phyloP scores from a whole-genome alignment of 805 yeast genomes.

The Spathaspora girioi region DNA sequence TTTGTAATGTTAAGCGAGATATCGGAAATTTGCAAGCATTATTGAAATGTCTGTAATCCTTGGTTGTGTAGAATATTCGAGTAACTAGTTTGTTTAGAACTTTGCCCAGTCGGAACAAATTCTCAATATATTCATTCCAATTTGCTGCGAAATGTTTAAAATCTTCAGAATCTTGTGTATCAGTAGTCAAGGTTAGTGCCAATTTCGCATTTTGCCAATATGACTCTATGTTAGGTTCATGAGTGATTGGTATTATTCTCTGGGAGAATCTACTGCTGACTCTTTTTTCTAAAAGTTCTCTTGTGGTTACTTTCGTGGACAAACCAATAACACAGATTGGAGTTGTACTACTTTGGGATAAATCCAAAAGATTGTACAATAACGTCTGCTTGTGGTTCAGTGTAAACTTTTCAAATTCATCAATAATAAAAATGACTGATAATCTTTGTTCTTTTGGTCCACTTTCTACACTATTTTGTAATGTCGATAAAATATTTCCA shows the following conservation, averaged over 20 bases:
- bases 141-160: conserved; percentile 18
- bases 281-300: conserved; percentile 85
- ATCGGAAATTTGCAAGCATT: conserved; percentile 43
- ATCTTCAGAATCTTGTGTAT: conserved; percentile 13
- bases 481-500: conserved; percentile 49
- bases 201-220: conserved; percentile 48
- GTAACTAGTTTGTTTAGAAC: conserved; percentile 12
- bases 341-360: conserved; percentile 64
- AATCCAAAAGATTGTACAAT: conserved; percentile 81
- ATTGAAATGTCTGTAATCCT: conserved; percentile 51
- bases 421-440: conserved; percentile 74
- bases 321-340: conserved; percentile 83
- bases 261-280: conserved; percentile 89
- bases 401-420: conserved; percentile 81
- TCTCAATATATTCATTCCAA: conserved; percentile 46
- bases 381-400: conserved; percentile 72
- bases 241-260: conserved; percentile 58
- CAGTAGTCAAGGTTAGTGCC: conserved; percentile 26
- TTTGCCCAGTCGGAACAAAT: conserved; percentile 20
- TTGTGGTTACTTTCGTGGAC: conserved; percentile 67
- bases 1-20: conserved; percentile 17
- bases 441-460: conserved; percentile 22
- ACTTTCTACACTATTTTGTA: conserved; percentile 36
- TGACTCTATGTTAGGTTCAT: conserved; percentile 40
- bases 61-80: conserved; percentile 53